Evolutionary conservation across 2,329 filamentous ascomycete species (phyloP).

Genomic region (Aspergillus fischeri): DNA sequence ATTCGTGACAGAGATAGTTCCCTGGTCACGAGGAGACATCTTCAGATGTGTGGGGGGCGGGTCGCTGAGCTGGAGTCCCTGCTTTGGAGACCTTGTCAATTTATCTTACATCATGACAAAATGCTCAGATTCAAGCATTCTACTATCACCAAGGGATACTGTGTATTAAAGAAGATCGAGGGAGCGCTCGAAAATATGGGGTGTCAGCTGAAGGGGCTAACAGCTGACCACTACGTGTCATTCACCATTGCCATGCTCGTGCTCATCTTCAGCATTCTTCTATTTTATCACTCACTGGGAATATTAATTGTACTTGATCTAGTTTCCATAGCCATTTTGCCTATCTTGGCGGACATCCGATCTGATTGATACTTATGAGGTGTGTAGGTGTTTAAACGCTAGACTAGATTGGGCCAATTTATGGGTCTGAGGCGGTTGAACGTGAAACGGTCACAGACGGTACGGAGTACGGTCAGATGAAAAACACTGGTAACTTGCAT

Average conservation of each 20-base stretch:
- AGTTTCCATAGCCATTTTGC: neutral
- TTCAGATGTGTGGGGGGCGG: neutral
- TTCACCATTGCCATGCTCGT: neutral
- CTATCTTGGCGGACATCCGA: neutral
- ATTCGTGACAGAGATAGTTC: neutral
- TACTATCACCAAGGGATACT: neutral
- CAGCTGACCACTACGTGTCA: neutral
- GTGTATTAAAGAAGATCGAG: neutral
- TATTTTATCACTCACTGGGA: slow-evolving; percentile 8
- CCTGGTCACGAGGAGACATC: neutral
- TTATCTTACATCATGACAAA: neutral
- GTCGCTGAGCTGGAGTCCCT: too few species aligned
- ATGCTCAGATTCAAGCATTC: neutral
- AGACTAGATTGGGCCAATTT: slow-evolving; percentile 8
- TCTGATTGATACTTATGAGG: too few species aligned
- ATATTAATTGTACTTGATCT: neutral
- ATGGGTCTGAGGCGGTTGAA: slow-evolving; percentile 11
- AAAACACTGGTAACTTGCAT: slow-evolving; percentile 17
- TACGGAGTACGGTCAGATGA: slow-evolving; percentile 1
- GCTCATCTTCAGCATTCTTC: neutral
- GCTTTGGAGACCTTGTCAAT: neutral
- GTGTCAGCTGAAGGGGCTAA: neutral
- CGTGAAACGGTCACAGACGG: slow-evolving; percentile 20
- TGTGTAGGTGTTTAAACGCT: slow-evolving; percentile 3
- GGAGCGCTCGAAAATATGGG: neutral